These are phyloP conservation scores for Globisporangium carolinianum DNA, from an alignment of 352 stramenopile genomes.

Conservation along the genomic window DNA sequence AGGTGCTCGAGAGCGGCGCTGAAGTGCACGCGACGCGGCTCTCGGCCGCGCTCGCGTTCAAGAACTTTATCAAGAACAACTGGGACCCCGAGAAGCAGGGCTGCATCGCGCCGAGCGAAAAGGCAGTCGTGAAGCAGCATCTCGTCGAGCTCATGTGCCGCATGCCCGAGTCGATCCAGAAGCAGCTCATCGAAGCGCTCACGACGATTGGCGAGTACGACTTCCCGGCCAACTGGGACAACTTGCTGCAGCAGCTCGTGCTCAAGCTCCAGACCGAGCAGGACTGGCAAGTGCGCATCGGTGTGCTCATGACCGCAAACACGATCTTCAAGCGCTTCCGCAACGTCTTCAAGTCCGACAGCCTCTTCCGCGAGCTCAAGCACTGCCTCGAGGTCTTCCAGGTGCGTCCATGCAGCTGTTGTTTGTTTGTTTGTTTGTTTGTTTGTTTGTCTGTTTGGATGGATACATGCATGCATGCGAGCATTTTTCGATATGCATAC, in stretches of 20 bases:
- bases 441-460: too few relatives aligned
- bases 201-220: slow-evolving; percentile 96
- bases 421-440: too few relatives aligned
- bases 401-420: slow-evolving; percentile 19
- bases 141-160: slow-evolving; percentile 99
- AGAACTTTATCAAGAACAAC: slow-evolving; percentile 98
- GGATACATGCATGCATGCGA: too few relatives aligned
- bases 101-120: slow-evolving; percentile 80
- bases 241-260: slow-evolving; percentile 93
- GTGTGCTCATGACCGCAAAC: slow-evolving; percentile 97
- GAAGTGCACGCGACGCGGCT: slow-evolving; percentile 68
- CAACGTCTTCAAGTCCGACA: slow-evolving; percentile 95
- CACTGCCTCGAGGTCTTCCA: slow-evolving; percentile 93
- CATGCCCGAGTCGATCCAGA: slow-evolving; percentile 89
- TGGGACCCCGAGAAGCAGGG: slow-evolving; percentile 90
- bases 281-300: slow-evolving; percentile 91
- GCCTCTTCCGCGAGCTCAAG: slow-evolving; percentile 93
- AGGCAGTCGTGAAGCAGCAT: slow-evolving; percentile 94
- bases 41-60: slow-evolving; percentile 88
- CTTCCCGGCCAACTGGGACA: slow-evolving; percentile 96
- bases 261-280: slow-evolving; percentile 85
- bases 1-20: slow-evolving; percentile 55
- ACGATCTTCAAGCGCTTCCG: slow-evolving; percentile 97
- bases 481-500: not conserved
- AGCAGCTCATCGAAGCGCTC: slow-evolving; percentile 96